phyloP scores from a whole-genome alignment of 2,329 filamentous ascomycete species.

The Rhynchosporium graminicola region DNA sequence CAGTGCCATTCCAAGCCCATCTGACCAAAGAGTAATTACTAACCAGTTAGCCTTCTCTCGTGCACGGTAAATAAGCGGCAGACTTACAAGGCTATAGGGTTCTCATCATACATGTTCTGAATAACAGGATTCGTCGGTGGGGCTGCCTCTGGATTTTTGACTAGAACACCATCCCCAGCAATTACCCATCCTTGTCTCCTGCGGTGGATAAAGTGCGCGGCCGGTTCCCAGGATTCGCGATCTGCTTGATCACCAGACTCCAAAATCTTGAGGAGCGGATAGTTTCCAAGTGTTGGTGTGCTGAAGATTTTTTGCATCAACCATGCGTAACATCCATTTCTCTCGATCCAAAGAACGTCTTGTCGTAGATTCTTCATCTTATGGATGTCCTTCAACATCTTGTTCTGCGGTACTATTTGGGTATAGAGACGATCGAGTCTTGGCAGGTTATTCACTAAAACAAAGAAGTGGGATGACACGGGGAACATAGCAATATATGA shows the following conservation, averaged over 20 bases:
- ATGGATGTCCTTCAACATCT: conserved; percentile 41
- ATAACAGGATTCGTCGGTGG: not conserved
- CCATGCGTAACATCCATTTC: conserved; percentile 38
- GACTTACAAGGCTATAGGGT: conserved; percentile 36
- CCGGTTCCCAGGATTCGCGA: conserved; percentile 49
- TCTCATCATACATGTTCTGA: conserved; percentile 21
- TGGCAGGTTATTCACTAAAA: conserved; percentile 50
- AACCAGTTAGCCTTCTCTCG: conserved; percentile 9
- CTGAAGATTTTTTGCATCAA: conserved; percentile 38
- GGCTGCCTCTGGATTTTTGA: conserved; percentile 34
- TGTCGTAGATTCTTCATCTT: conserved; percentile 36
- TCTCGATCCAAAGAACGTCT: conserved; percentile 39
- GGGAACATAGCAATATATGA: conserved; percentile 69
- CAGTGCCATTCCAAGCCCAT: conserved; percentile 37
- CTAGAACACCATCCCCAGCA: conserved; percentile 49
- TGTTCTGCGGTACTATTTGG: conserved; percentile 48
- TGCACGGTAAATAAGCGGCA: conserved; percentile 15
- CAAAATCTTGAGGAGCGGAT: conserved; percentile 49
- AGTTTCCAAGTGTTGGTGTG: conserved; percentile 41
- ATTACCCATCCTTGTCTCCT: conserved; percentile 47
- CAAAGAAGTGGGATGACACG: conserved; percentile 59
- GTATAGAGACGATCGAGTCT: conserved; percentile 55
- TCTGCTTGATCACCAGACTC: conserved; percentile 53
- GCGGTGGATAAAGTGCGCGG: conserved; percentile 45
- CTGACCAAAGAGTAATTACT: conserved; percentile 33